Percentiles rank a stretch among this genome's conserved stretches.
Evolutionary conservation across 2,329 filamentous ascomycete species (phyloP).

Genomic region (Fusarium poae): DNA sequence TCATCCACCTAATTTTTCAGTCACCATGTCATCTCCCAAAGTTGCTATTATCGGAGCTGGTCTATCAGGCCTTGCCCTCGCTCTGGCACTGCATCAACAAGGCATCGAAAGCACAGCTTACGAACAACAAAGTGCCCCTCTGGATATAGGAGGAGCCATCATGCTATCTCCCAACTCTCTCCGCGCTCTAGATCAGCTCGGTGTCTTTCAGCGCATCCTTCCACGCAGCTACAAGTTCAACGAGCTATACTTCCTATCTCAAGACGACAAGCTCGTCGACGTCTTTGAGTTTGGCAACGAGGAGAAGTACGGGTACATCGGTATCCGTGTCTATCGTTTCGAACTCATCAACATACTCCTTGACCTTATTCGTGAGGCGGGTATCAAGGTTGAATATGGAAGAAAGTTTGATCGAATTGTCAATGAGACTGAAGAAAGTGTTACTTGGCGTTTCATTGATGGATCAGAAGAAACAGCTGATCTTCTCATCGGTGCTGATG

Average conservation of each 20-base stretch:
- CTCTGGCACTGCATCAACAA: conserved; percentile 65
- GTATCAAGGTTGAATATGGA: conserved; percentile 60
- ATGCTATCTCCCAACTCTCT: conserved; percentile 72
- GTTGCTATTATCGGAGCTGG: conserved; percentile 54
- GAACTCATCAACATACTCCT: conserved; percentile 64
- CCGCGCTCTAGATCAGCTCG: conserved; percentile 64
- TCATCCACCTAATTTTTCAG: fast-evolving
- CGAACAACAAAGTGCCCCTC: conserved; percentile 60
- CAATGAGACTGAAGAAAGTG: conserved; percentile 55
- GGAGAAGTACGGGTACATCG: conserved; percentile 65
- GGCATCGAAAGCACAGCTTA: conserved; percentile 65
- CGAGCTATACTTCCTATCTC: conserved; percentile 60
- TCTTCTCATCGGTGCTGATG: conserved; percentile 69
- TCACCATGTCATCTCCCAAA: conserved; percentile 29
- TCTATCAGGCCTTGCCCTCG: conserved; percentile 65
- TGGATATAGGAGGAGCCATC: conserved; percentile 66
- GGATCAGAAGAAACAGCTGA: conserved; percentile 56
- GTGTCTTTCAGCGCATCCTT: conserved; percentile 61
- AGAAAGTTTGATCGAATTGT: conserved; percentile 62
- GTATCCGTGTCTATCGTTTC: conserved; percentile 66
- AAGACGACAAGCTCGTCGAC: conserved; percentile 52
- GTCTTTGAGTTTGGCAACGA: conserved; percentile 63
- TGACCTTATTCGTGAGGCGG: conserved; percentile 54
- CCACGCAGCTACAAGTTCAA: conserved; percentile 65
- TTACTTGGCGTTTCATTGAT: conserved; percentile 63